Conservation (phyloP, 345 rosid species). For the Mangifera indica region DNA sequence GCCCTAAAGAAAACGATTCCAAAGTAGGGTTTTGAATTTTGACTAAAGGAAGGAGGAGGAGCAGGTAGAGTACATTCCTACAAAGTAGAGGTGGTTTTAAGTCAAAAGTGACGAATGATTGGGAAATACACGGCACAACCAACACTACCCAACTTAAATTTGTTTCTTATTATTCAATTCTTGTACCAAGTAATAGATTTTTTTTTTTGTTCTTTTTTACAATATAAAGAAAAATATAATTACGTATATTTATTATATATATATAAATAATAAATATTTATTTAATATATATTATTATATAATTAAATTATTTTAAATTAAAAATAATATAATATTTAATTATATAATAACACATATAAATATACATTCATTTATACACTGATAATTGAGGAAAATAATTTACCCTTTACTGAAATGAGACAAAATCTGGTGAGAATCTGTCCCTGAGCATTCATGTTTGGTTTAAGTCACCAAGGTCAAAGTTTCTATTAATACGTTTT, state of each 20-base stretch:
- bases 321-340: too few relatives aligned
- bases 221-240: too few relatives aligned
- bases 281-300: too few relatives aligned
- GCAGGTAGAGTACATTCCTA: not conserved
- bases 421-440: not conserved
- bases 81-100: not conserved
- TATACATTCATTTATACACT: too few relatives aligned
- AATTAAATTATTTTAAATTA: too few relatives aligned
- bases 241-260: too few relatives aligned
- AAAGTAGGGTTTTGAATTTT: conserved; percentile 4
- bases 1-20: not conserved
- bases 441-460: not conserved
- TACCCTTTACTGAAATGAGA: too few relatives aligned
- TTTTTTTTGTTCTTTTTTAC: not conserved
- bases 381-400: too few relatives aligned
- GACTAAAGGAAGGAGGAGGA: not conserved
- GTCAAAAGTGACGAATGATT: conserved; percentile 29
- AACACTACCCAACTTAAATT: not conserved
- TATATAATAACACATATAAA: too few relatives aligned
- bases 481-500: too few relatives aligned
- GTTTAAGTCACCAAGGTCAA: not conserved
- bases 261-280: too few relatives aligned
- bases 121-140: conserved; percentile 7
- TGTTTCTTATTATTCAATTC: not conserved
- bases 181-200: not conserved